phyloP scores from a whole-genome alignment of 169 alveolate genomes.

The Plasmodium vinckei region DNA sequence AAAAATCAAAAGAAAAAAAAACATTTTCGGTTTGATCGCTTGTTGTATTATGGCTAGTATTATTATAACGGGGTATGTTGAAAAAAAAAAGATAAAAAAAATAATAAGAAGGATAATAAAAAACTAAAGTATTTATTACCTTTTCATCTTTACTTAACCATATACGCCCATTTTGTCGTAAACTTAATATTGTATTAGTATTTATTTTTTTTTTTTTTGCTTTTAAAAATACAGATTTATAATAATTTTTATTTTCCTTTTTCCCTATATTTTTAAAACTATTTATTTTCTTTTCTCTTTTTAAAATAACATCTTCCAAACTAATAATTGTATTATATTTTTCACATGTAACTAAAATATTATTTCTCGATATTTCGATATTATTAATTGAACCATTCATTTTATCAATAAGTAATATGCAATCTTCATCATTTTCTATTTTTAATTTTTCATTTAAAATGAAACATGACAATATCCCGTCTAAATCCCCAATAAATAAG shows the following conservation, averaged over 20 bases:
- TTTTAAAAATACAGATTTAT: slow-evolving; percentile 51
- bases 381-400: slow-evolving; percentile 39
- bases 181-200: slow-evolving; percentile 41
- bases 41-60: neutral
- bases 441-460: slow-evolving; percentile 32
- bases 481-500: slow-evolving; percentile 59
- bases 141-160: slow-evolving; percentile 66
- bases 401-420: slow-evolving; percentile 43
- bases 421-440: neutral
- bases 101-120: slow-evolving; percentile 49
- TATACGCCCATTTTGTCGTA: slow-evolving; percentile 68
- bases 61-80: neutral
- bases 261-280: slow-evolving; percentile 28
- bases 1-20: slow-evolving; percentile 2
- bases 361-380: slow-evolving; percentile 30
- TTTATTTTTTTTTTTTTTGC: slow-evolving; percentile 27
- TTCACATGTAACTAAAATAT: slow-evolving; percentile 68
- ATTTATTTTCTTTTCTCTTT: neutral
- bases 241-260: slow-evolving; percentile 32
- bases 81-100: slow-evolving; percentile 60
- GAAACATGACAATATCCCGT: slow-evolving; percentile 49
- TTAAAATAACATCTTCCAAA: slow-evolving; percentile 13
- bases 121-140: slow-evolving; percentile 57
- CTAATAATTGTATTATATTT: slow-evolving; percentile 34
- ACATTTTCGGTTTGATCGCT: neutral